Evolutionary conservation across 73 alveolate genomes (phyloP), one percentile per base, ranked within the genome.

Genomic region (Paramecium caudatum): DNA sequence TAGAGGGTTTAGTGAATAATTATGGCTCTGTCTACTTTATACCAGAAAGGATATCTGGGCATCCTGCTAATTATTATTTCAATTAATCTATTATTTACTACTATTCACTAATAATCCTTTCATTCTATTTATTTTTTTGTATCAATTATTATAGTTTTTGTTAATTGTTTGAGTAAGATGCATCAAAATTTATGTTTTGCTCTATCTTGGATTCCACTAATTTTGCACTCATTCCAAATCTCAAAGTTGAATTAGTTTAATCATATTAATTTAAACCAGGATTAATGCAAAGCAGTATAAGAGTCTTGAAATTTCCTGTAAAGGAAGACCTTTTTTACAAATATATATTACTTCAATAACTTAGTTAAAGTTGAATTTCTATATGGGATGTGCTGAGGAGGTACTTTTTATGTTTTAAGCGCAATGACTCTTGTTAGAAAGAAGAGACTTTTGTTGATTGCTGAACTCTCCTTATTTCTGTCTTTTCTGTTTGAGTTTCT

Each of bases 171-270:
- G 88, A 37, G 9, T 41, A 37, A 25, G 88, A 41, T 21, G 41
- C 62, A 41, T 74, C 88, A 6, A 41, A 37, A 74, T 27, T 23
- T 41, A 47, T 37, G 30, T 86, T 86, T n/a, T 62, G 48, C 23
- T 86, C 93, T 63, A 62, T 23, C 9, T 61, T 86, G 15, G 63
- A 62, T 86, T 86, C 84, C 17, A 86, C 84, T 16, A 62, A 43
- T 33, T 86, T 86, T 8, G 99, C 99, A 68, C 98, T 97, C 63
- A 91, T 94, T 8, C 99, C 99, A 86, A 86, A 86, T 86, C 93
- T 86, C 21, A 86, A 25, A 8, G 93, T 86, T 10, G 85, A 63
- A 12, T 55, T n/a, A 25, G 49, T 34, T n/a, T 41, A 34, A 6
- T 61, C 63, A 63, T 86, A 37, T 19, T 39, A 63, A 12, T 33